Percentiles rank a stretch among this genome's conserved stretches.
These are phyloP conservation scores for Lachnellula subtilissima DNA, from an alignment of 2,329 filamentous ascomycete species.

Conservation along the genomic window DNA sequence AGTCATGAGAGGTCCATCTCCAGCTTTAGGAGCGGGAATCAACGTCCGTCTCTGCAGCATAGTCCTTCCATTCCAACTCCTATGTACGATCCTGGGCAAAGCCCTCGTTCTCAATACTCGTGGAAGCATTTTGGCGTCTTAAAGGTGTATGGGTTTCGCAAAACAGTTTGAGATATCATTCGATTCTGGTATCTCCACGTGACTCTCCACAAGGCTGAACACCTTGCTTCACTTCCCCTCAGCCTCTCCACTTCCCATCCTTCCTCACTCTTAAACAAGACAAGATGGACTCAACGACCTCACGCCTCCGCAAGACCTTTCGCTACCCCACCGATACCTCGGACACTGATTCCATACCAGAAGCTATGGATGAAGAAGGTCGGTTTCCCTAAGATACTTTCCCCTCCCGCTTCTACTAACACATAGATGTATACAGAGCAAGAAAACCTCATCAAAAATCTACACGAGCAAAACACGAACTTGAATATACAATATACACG, in stretches of 20 bases:
- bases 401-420: constrained; percentile 14
- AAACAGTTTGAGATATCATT: neutral
- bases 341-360: constrained; percentile 47
- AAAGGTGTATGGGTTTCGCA: neutral
- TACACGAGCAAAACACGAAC: constrained; percentile 50
- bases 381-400: constrained; percentile 3
- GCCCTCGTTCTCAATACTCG: constrained; percentile 26
- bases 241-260: neutral
- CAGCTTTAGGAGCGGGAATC: constrained; percentile 51
- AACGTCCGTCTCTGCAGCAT: constrained; percentile 40
- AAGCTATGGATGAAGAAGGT: constrained; percentile 74
- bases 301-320: constrained; percentile 72
- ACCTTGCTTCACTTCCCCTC: neutral
- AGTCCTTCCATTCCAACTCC: constrained; percentile 10
- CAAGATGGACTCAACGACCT: constrained; percentile 33
- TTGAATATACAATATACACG: constrained; percentile 55
- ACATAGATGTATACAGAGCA: constrained; percentile 47
- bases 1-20: constrained; percentile 61
- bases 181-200: neutral
- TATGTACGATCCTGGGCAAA: constrained; percentile 14
- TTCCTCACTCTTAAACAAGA: neutral
- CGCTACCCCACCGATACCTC: constrained; percentile 63
- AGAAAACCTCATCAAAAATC: constrained; percentile 54
- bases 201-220: constrained; percentile 5
- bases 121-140: constrained; percentile 24